Evolutionary conservation across 768 basidiomycete genomes (phyloP).

Genomic region (Lactarius hatsudake): DNA sequence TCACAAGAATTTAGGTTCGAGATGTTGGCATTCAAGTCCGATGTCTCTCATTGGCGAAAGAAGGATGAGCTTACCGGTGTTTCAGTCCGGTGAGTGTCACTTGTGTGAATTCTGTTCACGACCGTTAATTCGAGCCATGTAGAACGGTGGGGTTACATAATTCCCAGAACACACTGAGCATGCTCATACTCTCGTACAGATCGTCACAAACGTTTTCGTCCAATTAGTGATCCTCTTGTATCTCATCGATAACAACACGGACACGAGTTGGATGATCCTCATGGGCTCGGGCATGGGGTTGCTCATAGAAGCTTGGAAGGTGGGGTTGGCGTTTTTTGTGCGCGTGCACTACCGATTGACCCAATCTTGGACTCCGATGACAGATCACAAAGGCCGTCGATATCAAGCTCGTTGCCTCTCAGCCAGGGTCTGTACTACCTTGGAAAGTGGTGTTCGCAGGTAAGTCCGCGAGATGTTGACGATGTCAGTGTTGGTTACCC

Average conservation of each 20-base stretch:
- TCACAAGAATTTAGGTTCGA: constrained; percentile 61
- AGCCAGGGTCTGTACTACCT: constrained; percentile 66
- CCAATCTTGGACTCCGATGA: constrained; percentile 1
- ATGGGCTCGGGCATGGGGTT: constrained; percentile 81
- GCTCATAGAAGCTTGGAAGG: constrained; percentile 94
- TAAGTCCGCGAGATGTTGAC: constrained; percentile 35
- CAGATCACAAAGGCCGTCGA: constrained; percentile 91
- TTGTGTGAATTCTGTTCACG: constrained; percentile 28
- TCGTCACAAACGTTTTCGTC: constrained; percentile 93
- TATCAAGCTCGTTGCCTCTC: constrained; percentile 61
- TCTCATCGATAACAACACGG: constrained; percentile 91
- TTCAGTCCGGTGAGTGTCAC: constrained; percentile 65
- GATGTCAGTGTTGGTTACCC: constrained; percentile 17
- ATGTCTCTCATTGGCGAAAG: constrained; percentile 93
- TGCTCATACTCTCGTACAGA: constrained; percentile 37
- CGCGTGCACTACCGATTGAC: background rate
- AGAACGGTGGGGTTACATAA: constrained; percentile 13
- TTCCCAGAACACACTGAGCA: constrained; percentile 43
- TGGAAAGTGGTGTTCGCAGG: constrained; percentile 83
- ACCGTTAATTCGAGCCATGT: background rate
- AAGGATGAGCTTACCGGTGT: constrained; percentile 95
- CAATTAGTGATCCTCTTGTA: constrained; percentile 87
- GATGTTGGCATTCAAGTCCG: constrained; percentile 93
- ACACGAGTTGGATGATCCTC: constrained; percentile 98
- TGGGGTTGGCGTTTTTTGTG: constrained; percentile 31